Base-by-base conservation (phyloP, 169 alveolate genomes). In the Theileria annulata region DNA sequence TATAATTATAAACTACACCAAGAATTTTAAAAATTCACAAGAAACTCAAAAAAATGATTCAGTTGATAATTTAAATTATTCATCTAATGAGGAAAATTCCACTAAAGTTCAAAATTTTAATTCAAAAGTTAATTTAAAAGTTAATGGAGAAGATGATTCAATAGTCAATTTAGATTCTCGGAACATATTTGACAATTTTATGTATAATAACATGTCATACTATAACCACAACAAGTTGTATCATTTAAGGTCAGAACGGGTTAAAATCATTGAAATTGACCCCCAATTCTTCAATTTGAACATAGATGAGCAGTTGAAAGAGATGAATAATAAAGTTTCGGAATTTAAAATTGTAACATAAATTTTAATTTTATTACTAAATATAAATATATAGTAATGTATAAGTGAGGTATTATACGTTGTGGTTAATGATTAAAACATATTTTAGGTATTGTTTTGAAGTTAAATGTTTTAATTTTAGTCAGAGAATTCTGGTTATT, bases 201-300 rank as follows among this genome's bases (percentile, higher is more conserved):
- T n/a, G 42, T 17, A 42, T 47, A 28, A 35, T 21, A 30, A 72
- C 23, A 3, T 71, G 9, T 6, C 71, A 17, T 54, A 84, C 35
- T 84, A 51, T 37, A 54, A 70, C 60, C 30, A 63, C 25, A 84
- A 69, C 75, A 70, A 66, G 31, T 13, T 15, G 17, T 21, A 68
- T 19, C 90, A 84, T 49, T 69, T 84, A 51, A 9, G 58, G 31
- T 33, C 59, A 33, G 58, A 42, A 17, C 82, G 87, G 31, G 60
- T 71, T 68, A 70, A 72, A 62, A 10, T 84, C 3, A 27, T 77
- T 25, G 31, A 54, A 51, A 33, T 75, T 31, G 30, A n/a, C 6
- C 49, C 21, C 0, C 49, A 67, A 17, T 66, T 75, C 12, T 31
- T 35, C 30, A 21, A 17, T 1, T 21, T 30, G 5, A 62, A 21